Conservation (phyloP, 2,329 filamentous ascomycete species). For the Cylindrodendrum hubeiense region DNA sequence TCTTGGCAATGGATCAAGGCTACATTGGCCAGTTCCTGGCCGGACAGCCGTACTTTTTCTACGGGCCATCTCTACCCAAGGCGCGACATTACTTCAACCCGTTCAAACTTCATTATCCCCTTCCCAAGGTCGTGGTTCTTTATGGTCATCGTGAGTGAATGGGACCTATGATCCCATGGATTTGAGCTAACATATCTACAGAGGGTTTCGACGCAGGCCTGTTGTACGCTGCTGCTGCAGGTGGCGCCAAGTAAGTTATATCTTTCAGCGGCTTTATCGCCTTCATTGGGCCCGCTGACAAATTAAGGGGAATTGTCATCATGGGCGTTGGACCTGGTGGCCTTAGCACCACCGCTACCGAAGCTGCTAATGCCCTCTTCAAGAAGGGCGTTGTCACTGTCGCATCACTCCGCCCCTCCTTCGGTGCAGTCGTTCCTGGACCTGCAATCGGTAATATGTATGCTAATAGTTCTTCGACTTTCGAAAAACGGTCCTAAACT, state of each 20-base stretch:
- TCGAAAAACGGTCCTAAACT: background rate
- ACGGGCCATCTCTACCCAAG: background rate
- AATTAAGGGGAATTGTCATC: conserved; percentile 1
- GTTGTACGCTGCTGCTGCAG: background rate
- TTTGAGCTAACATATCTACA: background rate
- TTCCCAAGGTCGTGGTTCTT: conserved; percentile 2
- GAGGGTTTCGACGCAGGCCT: conserved; percentile 1
- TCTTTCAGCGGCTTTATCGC: background rate
- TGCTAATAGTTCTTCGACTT: background rate
- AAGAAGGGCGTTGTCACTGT: background rate
- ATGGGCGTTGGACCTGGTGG: conserved; percentile 4
- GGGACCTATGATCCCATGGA: background rate
- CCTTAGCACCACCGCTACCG: background rate
- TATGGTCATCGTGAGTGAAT: conserved; percentile 5
- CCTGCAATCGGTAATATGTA: background rate
- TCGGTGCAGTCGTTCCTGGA: conserved; percentile 2
- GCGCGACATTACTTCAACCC: background rate
- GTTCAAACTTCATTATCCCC: background rate
- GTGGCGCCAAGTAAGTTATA: conserved; percentile 4
- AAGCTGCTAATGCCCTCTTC: background rate
- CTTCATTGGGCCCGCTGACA: background rate
- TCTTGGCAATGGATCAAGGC: background rate
- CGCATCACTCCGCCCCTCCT: conserved; percentile 1
- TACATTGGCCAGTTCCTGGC: conserved; percentile 1
- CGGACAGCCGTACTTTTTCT: conserved; percentile 8